These are phyloP conservation scores for Chaetoceros tenuissimus DNA, from an alignment of 108 stramenopile genomes.

Conservation along the genomic window DNA sequence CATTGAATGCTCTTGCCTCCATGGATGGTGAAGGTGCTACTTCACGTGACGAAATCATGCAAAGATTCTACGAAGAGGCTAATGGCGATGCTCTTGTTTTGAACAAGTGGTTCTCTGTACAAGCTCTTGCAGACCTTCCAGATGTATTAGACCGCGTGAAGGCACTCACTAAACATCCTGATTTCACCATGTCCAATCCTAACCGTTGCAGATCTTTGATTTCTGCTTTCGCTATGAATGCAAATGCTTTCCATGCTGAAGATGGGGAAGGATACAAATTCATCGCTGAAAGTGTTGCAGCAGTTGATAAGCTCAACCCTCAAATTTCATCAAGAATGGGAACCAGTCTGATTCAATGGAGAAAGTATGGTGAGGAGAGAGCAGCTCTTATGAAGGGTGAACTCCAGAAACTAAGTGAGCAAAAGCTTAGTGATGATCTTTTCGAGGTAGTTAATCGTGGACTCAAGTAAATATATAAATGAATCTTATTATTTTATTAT, in stretches of 20 bases:
- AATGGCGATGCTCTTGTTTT: conserved; percentile 65
- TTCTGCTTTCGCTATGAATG: conserved; percentile 70
- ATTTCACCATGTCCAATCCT: conserved; percentile 88
- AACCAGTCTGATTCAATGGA: conserved; percentile 70
- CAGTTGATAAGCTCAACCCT: conserved; percentile 86
- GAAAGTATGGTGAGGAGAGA: conserved; percentile 62
- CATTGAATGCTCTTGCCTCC: conserved; percentile 55
- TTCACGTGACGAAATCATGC: conserved; percentile 40
- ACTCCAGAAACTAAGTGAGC: conserved; percentile 55
- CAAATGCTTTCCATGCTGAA: conserved; percentile 76
- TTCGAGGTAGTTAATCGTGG: conserved; percentile 75
- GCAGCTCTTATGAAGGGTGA: conserved; percentile 72
- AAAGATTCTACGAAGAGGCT: conserved; percentile 74
- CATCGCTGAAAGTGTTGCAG: conserved; percentile 65
- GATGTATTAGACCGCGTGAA: conserved; percentile 55
- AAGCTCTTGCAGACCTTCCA: conserved; percentile 66
- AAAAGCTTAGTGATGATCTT: conserved; percentile 63
- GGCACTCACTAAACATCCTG: conserved; percentile 64
- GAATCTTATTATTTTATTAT: too few relatives aligned
- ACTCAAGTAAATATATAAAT: too few relatives aligned
- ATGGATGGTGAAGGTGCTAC: conserved; percentile 60
- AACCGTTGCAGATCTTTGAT: conserved; percentile 87
- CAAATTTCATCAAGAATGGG: conserved; percentile 84
- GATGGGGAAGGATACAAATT: conserved; percentile 84
- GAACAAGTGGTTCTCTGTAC: conserved; percentile 89